Evolutionary conservation across 169 alveolate genomes (phyloP), one percentile per base, ranked within the genome.

Genomic region (Eimeria necatrix): DNA sequence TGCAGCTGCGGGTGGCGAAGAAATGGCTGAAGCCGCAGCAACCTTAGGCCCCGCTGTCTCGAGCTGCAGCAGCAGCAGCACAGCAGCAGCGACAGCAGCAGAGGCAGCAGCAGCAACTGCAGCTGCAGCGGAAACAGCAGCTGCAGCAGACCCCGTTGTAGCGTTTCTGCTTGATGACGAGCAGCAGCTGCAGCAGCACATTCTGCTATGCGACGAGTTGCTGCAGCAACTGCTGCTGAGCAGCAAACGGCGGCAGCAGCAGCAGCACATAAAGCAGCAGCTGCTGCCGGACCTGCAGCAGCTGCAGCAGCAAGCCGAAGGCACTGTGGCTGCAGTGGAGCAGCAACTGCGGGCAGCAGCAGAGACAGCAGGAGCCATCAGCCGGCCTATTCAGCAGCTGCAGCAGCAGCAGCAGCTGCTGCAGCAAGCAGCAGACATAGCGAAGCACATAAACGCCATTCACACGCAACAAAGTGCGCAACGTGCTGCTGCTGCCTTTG

Each of bases 171-270:
- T n/a, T 8, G 41, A 68, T 5, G 78, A 68, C 26, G 78, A 68
- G 18, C 46, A 68, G 26, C 78, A n/a, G 78, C 78, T 68, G 78
- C 78, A 68, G 78, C 46, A 68, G 78, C 78, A 68, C 78, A 68
- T 68, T n/a, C 26, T 16, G 26, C 26, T 68, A 8, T 68, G 78
- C 26, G 26, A 10, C 16, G 78, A 68, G 78, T n/a, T 68, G 78
- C 78, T 68, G 46, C 20, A 68, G 78, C 78, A 68, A n/a, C 78
- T 68, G 78, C 20, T 68, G 26, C 78, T 68, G 18, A 68, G 26
- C 26, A 68, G 78, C 78, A 68, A 68, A n/a, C 20, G 26, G 26
- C n/a, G n/a, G n/a, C n/a, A n/a, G n/a, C n/a, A n/a, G n/a, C n/a
- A n/a, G n/a, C 64, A 9, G 64, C 14, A 56, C 64, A 56, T 56